phyloP scores from a whole-genome alignment of 805 yeast genomes.

The Saccharomycopsis fibuligera region DNA sequence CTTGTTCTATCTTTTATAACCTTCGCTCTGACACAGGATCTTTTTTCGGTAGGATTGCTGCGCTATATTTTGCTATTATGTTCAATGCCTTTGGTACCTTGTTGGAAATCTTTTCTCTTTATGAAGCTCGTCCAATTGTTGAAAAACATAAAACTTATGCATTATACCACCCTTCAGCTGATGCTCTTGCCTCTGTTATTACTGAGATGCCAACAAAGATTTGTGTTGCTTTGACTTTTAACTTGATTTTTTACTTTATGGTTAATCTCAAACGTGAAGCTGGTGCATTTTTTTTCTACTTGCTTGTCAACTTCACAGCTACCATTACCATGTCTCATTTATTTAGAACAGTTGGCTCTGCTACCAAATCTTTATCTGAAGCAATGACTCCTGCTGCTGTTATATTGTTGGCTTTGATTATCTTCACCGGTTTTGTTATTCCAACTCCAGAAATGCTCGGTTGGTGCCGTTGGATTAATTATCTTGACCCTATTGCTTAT shows the following conservation, averaged over 20 bases:
- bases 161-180: constrained; percentile 54
- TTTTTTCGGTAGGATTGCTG: constrained; percentile 52
- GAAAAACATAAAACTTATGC: constrained; percentile 55
- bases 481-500: constrained; percentile 37
- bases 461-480: constrained; percentile 44
- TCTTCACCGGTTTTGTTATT: constrained; percentile 39
- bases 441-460: constrained; percentile 38
- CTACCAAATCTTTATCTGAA: constrained; percentile 32
- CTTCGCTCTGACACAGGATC: constrained; percentile 36
- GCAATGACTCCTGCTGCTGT: constrained; percentile 42
- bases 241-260: constrained; percentile 46
- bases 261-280: constrained; percentile 45
- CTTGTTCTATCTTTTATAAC: constrained; percentile 55
- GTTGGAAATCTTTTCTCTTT: constrained; percentile 49
- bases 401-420: constrained; percentile 32
- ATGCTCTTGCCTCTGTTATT: constrained; percentile 46
- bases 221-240: constrained; percentile 39
- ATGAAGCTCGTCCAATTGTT: constrained; percentile 50
- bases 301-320: constrained; percentile 36
- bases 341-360: constrained; percentile 37
- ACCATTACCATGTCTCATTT: constrained; percentile 39
- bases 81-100: constrained; percentile 58
- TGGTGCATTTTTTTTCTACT: constrained; percentile 49
- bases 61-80: constrained; percentile 60
- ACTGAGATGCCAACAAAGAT: constrained; percentile 47